A percentile compares a stretch with the other conserved stretches of the same genome.
Evolutionary conservation across 108 stramenopile genomes (phyloP).

Genomic region (Fragilariopsis cylindrus): DNA sequence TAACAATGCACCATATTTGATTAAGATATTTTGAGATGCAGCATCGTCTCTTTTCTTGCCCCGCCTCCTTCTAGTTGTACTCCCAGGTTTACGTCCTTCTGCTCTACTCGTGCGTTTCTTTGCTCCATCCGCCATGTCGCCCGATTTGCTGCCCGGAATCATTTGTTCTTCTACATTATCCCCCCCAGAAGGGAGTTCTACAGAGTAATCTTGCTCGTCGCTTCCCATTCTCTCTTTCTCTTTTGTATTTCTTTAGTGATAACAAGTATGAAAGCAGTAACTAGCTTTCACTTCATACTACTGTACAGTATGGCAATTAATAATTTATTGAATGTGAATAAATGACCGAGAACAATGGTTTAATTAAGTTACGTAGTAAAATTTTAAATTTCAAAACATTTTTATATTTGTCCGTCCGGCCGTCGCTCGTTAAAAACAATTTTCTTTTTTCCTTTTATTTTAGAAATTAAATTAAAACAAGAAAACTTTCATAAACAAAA

Average conservation of each 20-base stretch:
- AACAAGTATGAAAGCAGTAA: too few relatives aligned
- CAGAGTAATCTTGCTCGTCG: slow-evolving; percentile 15
- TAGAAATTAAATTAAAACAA: too few relatives aligned
- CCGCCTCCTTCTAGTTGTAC: slow-evolving; percentile 16
- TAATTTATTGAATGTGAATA: too few relatives aligned
- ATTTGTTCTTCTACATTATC: slow-evolving; percentile 21
- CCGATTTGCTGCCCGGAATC: slow-evolving; percentile 19
- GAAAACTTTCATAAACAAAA: too few relatives aligned
- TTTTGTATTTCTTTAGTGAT: background rate
- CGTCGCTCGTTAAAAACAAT: too few relatives aligned
- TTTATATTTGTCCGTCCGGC: too few relatives aligned
- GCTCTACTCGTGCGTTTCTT: slow-evolving; percentile 30
- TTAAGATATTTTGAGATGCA: slow-evolving; percentile 22
- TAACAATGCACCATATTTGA: slow-evolving; percentile 82
- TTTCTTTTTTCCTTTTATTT: too few relatives aligned
- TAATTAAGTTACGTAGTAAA: too few relatives aligned
- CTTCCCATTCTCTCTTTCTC: background rate
- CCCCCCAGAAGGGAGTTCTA: background rate
- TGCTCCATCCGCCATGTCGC: slow-evolving; percentile 11
- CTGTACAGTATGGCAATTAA: too few relatives aligned
- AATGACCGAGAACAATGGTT: too few relatives aligned
- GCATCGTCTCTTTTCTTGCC: slow-evolving; percentile 18
- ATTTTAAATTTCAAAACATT: too few relatives aligned
- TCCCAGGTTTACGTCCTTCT: slow-evolving; percentile 10
- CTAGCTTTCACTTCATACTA: too few relatives aligned